phyloP scores from a whole-genome alignment of 352 stramenopile genomes.

The Phytophthora sp. region DNA sequence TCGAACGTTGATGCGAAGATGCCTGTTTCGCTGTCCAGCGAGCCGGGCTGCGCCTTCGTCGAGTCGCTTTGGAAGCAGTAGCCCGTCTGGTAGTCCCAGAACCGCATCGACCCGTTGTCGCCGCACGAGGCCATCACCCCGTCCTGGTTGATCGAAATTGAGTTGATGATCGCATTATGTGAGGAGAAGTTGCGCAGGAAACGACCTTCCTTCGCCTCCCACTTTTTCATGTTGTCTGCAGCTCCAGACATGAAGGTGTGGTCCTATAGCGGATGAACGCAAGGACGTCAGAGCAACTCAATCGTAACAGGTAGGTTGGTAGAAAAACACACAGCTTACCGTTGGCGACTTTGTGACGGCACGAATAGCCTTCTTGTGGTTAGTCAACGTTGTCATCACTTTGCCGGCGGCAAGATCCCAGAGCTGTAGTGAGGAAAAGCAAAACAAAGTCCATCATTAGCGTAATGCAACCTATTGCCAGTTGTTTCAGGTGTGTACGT shows the following conservation, averaged over 20 bases:
- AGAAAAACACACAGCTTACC: constrained; percentile 32
- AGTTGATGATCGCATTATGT: constrained; percentile 99
- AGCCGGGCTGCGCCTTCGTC: constrained; percentile 96
- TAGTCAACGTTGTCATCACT: constrained; percentile 98
- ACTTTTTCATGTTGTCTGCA: constrained; percentile 99
- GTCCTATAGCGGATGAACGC: constrained; percentile 65
- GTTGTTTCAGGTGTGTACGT: background rate
- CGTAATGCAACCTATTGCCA: too few relatives aligned
- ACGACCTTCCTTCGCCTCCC: constrained; percentile 94
- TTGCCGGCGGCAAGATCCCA: constrained; percentile 99
- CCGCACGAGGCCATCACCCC: constrained; percentile 95
- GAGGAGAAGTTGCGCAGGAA: constrained; percentile 98
- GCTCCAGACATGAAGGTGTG: constrained; percentile 97
- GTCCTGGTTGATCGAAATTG: constrained; percentile 98
- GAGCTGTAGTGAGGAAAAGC: constrained; percentile 52
- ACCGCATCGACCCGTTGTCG: constrained; percentile 98
- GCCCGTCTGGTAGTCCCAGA: constrained; percentile 99
- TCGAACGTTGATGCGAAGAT: constrained; percentile 98
- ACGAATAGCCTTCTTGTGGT: constrained; percentile 99
- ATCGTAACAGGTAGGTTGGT: background rate
- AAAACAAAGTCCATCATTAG: background rate
- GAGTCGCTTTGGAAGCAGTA: constrained; percentile 97
- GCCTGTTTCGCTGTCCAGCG: constrained; percentile 97
- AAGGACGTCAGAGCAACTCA: too few relatives aligned
- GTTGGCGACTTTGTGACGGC: constrained; percentile 90